Percentiles rank a stretch among this genome's conserved stretches.
phyloP scores from a whole-genome alignment of 345 rosid species.

The Eutrema yunnanense region DNA sequence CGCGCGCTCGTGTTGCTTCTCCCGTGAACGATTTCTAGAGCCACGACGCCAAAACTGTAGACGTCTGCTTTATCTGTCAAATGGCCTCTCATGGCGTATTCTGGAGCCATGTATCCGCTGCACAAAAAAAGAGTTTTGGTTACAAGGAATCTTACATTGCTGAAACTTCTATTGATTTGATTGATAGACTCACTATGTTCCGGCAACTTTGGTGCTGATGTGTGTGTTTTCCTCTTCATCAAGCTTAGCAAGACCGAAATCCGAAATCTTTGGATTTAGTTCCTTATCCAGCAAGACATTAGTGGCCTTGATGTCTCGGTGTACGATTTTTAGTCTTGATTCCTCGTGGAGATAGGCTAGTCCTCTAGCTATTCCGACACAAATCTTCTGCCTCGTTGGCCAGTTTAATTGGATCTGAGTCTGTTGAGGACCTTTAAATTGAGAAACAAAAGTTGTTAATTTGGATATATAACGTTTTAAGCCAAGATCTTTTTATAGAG shows the following conservation, averaged over 20 bases:
- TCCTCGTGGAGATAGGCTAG: slow-evolving; percentile 46
- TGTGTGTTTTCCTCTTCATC: slow-evolving; percentile 45
- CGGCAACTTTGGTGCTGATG: slow-evolving; percentile 46
- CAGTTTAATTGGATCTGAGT: slow-evolving; percentile 32
- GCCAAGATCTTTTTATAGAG: background rate
- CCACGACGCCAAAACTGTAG: slow-evolving; percentile 43
- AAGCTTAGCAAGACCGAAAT: slow-evolving; percentile 47
- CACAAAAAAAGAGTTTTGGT: background rate
- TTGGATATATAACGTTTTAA: background rate
- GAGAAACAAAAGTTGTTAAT: background rate
- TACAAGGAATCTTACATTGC: background rate
- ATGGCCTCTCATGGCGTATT: slow-evolving; percentile 45
- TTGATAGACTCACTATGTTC: slow-evolving; percentile 36
- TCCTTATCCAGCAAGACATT: slow-evolving; percentile 42
- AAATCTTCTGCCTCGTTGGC: slow-evolving; percentile 38
- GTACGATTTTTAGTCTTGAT: slow-evolving; percentile 43
- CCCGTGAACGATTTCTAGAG: slow-evolving; percentile 41
- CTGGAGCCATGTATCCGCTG: slow-evolving; percentile 51
- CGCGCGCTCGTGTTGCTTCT: slow-evolving; percentile 35
- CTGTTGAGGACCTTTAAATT: slow-evolving; percentile 26
- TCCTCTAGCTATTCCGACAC: slow-evolving; percentile 48
- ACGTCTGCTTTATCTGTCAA: slow-evolving; percentile 43
- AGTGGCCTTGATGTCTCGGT: slow-evolving; percentile 49
- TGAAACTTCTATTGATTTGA: background rate
- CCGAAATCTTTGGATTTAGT: slow-evolving; percentile 39